These are phyloP conservation scores for Cymodocea nodosa DNA, from an alignment of 116 monocot genomes.

Conservation along the genomic window DNA sequence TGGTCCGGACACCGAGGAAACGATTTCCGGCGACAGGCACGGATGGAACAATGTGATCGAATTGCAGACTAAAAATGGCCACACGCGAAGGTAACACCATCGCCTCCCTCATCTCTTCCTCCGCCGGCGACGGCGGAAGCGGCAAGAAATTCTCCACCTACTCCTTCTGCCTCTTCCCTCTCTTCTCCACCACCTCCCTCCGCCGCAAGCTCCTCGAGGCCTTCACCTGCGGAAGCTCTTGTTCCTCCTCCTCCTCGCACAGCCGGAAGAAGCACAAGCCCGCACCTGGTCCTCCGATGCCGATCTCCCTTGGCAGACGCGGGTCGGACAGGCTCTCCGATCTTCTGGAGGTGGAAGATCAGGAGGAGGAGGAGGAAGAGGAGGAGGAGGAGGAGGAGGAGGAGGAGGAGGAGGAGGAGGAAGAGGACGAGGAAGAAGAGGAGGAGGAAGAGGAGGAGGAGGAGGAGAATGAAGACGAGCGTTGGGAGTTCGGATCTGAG, in stretches of 20 bases:
- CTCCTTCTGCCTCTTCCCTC: slow-evolving; percentile 14
- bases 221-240: slow-evolving; percentile 40
- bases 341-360: slow-evolving; percentile 1
- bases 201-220: slow-evolving; percentile 42
- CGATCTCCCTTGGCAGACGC: background rate
- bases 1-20: too few species aligned
- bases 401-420: slow-evolving; percentile 12
- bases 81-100: background rate
- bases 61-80: too few species aligned
- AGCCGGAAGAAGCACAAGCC: background rate
- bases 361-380: slow-evolving; percentile 2
- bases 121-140: background rate
- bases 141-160: too few species aligned
- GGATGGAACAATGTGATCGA: background rate
- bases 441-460: slow-evolving; percentile 6
- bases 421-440: background rate
- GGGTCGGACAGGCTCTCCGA: slow-evolving; percentile 5
- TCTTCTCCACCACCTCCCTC: slow-evolving; percentile 41
- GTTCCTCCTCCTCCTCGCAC: background rate
- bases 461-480: slow-evolving; percentile 12
- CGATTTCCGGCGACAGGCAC: too few species aligned
- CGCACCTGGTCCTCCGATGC: background rate
- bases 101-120: background rate
- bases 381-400: slow-evolving; percentile 8
- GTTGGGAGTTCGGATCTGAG: slow-evolving; percentile 19